A percentile compares a stretch with the other conserved stretches of the same genome.
These are phyloP conservation scores for Chlorencoelia australis DNA, from an alignment of 2,329 filamentous ascomycete genomes.

Conservation along the genomic window DNA sequence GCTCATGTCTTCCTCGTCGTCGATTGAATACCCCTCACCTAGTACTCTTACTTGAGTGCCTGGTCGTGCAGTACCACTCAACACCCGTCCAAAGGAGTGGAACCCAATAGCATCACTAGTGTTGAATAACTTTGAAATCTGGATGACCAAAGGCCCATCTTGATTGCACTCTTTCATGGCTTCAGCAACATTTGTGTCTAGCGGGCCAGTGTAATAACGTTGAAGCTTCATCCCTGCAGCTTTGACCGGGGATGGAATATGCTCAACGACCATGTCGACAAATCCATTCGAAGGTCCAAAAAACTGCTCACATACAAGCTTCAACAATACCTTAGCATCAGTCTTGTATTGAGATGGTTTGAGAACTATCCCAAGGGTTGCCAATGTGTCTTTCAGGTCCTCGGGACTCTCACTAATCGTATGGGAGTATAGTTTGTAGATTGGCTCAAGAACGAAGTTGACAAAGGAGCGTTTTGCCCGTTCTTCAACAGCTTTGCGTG, in stretches of 20 bases:
- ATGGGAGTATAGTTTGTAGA: constrained; percentile 95
- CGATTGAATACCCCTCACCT: constrained; percentile 89
- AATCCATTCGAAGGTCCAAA: constrained; percentile 85
- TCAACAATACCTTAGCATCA: constrained; percentile 81
- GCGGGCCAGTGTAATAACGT: constrained; percentile 82
- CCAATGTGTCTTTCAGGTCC: constrained; percentile 70
- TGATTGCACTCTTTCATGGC: constrained; percentile 77
- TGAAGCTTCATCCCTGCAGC: constrained; percentile 69
- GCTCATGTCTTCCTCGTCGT: constrained; percentile 97
- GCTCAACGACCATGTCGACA: constrained; percentile 87
- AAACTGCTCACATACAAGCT: constrained; percentile 87
- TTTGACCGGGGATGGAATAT: constrained; percentile 77
- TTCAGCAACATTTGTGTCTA: constrained; percentile 69
- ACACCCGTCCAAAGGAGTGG: constrained; percentile 78
- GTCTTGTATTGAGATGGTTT: constrained; percentile 89
- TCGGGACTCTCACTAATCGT: constrained; percentile 85
- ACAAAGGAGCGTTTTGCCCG: constrained; percentile 79
- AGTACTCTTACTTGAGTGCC: constrained; percentile 80
- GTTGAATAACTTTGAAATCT: constrained; percentile 89
- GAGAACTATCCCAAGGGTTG: constrained; percentile 68
- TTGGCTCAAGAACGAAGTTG: constrained; percentile 88
- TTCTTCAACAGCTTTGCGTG: constrained; percentile 74
- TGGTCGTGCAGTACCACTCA: constrained; percentile 81
- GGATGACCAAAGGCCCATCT: constrained; percentile 83
- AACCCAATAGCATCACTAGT: constrained; percentile 85